Base-by-base conservation (phyloP, 768 basidiomycete species). In the Inosperma sp. region DNA sequence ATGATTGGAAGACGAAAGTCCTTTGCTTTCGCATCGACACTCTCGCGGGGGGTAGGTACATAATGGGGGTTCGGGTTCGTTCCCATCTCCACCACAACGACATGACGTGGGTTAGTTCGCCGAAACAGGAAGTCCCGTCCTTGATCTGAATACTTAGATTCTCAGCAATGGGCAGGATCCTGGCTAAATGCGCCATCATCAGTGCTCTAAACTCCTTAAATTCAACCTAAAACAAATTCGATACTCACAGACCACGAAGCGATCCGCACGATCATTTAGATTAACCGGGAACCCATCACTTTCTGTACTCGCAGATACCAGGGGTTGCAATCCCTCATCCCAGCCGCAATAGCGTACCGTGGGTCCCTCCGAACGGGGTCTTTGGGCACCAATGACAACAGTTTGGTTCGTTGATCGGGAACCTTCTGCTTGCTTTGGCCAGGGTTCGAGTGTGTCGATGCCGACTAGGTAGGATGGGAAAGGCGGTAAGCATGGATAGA, bases 301-400 rank as follows among this genome's bases (percentile, higher is more conserved):
- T 13, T 56, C 61, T 4, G 44, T 14, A 10, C 64, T 61, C 3
- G 74, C 69, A 35, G 74, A 72, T 6, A 66, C 51, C 73, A 36
- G 73, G 73, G 50, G 68, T 72, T 4, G 71, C 73, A 41, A n/a
- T n/a, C n/a, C n/a, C 65, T 71, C 52, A 72, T 69, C 9, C 73
- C 73, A 36, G 70, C 67, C 25, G 72, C 73, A 56, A 67, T 69
- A 14, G 68, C 60, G 37, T 74, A 74, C 21, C 72, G 67, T 13
- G 72, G 72, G 49, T 71, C 68, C 72, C 73, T 74, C 41, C 69
- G 66, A 19, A 74, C 72, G 16, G 73, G 73, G 67, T 17, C 72
- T 72, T 53, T 73, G 65, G n/a, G 62, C 55, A 17, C 73, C 73
- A 48, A 64, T 61, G 8, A 74, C 57, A 17, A 72, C 52, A 9